Evolutionary conservation across 1,284 basidiomycete genomes (phyloP).

Genomic region (Sanghuangporus baumii): DNA sequence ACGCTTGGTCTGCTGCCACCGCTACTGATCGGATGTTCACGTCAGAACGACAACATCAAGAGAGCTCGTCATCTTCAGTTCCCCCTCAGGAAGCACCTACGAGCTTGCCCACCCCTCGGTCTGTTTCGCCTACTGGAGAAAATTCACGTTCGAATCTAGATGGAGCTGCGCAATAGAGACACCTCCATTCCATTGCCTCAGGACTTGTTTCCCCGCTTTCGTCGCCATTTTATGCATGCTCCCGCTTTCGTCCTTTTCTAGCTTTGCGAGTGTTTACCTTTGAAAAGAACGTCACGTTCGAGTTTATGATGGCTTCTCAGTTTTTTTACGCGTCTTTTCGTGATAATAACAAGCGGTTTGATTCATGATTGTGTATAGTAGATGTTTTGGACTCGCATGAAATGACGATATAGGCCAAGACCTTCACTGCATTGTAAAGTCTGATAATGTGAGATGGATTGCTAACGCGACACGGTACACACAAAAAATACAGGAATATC

Average conservation of each 20-base stretch:
- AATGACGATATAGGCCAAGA: no score
- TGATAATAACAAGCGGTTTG: not conserved
- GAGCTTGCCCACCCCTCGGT: conserved; percentile 14
- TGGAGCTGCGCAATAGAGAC: not conserved
- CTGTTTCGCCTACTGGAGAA: conserved; percentile 10
- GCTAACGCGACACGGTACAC: not conserved
- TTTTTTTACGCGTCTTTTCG: not conserved
- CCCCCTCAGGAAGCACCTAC: conserved; percentile 1
- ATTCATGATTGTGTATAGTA: not conserved
- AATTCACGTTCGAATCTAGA: not conserved
- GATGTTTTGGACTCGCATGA: not conserved
- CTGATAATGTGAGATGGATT: not conserved
- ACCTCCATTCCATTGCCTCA: not conserved
- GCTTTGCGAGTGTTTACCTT: not conserved
- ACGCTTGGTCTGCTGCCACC: not conserved
- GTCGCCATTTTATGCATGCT: not conserved
- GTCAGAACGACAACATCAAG: not conserved
- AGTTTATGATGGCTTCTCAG: not conserved
- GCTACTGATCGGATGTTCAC: not conserved
- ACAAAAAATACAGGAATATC: not conserved
- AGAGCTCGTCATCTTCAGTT: not conserved
- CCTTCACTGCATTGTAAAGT: no score
- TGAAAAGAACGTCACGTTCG: not conserved
- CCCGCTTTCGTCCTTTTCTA: not conserved
- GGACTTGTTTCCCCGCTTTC: not conserved